A percentile compares a stretch with the other conserved stretches of the same genome.
phyloP scores from a whole-genome alignment of 2,329 filamentous ascomycete species.

The Zasmidium angulare region DNA sequence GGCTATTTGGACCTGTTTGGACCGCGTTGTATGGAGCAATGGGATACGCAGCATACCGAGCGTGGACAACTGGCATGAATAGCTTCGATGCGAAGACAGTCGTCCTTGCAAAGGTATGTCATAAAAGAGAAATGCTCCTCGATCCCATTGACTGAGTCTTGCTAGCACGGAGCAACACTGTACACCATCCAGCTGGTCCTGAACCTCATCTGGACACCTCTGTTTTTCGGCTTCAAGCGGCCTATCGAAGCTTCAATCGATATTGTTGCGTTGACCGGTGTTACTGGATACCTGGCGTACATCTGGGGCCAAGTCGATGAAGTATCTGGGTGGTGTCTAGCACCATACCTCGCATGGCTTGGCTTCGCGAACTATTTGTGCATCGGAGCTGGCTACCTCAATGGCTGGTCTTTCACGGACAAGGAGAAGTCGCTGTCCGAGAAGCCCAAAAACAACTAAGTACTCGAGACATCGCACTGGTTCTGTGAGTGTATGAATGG shows the following conservation, averaged over 20 bases:
- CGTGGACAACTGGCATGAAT: constrained; percentile 62
- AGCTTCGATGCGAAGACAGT: constrained; percentile 58
- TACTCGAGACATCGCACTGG: background rate
- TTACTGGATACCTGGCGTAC: constrained; percentile 72
- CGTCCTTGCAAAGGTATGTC: constrained; percentile 55
- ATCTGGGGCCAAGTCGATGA: constrained; percentile 74
- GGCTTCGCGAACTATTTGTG: constrained; percentile 79
- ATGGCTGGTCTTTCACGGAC: constrained; percentile 40
- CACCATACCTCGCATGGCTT: constrained; percentile 84
- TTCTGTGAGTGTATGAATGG: background rate
- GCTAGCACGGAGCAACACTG: constrained; percentile 66
- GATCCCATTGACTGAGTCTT: background rate
- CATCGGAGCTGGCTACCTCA: constrained; percentile 46
- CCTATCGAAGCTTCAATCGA: constrained; percentile 75
- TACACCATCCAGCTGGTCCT: constrained; percentile 84
- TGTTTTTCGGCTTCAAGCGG: constrained; percentile 79
- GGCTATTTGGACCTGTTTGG: constrained; percentile 61
- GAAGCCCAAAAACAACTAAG: constrained; percentile 7
- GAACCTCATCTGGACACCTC: constrained; percentile 86
- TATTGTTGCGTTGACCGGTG: constrained; percentile 69
- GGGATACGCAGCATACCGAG: constrained; percentile 86
- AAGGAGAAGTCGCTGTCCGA: constrained; percentile 11
- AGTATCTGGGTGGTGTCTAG: constrained; percentile 70
- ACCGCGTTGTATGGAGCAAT: constrained; percentile 65
- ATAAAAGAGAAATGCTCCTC: background rate